phyloP scores from a whole-genome alignment of 257 asterid species.

The Thymus quinquecostatus region DNA sequence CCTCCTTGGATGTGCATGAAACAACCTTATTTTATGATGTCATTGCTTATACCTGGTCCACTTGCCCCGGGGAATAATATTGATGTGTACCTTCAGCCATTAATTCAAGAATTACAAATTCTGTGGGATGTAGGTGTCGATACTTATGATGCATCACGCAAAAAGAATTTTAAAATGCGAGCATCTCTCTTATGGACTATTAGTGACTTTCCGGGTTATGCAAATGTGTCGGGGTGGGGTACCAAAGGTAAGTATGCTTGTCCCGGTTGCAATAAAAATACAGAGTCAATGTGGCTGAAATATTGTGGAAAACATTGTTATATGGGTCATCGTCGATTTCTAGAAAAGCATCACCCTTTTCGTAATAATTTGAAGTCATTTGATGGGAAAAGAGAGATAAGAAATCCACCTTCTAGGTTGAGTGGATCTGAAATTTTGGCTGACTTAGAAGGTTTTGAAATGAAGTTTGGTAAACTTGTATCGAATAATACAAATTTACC shows the following conservation, averaged over 20 bases:
- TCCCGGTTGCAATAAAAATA: not conserved
- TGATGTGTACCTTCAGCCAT: not conserved
- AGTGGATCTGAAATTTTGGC: too few relatives aligned
- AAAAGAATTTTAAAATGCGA: not conserved
- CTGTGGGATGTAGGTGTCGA: not conserved
- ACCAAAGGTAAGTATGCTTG: not conserved
- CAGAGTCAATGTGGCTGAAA: not conserved
- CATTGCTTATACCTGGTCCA: not conserved
- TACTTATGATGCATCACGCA: not conserved
- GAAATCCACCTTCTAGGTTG: too few relatives aligned
- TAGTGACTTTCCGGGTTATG: not conserved
- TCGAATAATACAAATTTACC: too few relatives aligned
- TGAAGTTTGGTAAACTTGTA: too few relatives aligned
- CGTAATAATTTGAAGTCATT: not conserved
- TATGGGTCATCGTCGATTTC: not conserved
- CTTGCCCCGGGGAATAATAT: not conserved
- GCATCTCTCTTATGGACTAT: not conserved
- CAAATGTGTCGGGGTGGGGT: not conserved
- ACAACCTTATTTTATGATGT: constrained; percentile 5
- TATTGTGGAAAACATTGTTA: not conserved
- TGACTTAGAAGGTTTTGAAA: too few relatives aligned
- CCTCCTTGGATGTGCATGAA: constrained; percentile 28
- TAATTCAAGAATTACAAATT: not conserved
- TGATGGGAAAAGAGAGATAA: not conserved
- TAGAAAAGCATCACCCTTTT: not conserved